phyloP scores from a whole-genome alignment of 192 early-diverging fungal genomes.

The Coemansia sp. region DNA sequence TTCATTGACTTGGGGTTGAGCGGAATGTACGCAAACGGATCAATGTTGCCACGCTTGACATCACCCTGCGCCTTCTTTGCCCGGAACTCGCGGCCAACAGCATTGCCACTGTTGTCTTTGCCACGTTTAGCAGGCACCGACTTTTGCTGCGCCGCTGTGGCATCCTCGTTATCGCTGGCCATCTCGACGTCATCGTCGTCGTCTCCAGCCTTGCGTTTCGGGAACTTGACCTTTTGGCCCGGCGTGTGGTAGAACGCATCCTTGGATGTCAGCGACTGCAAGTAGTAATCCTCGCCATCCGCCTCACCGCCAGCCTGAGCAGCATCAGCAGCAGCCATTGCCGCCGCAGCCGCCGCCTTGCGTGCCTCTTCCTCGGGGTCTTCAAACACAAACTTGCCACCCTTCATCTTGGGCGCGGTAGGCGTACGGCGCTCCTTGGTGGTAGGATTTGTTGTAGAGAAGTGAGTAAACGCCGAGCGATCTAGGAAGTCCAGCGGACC shows the following conservation, averaged over 20 bases:
- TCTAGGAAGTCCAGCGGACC: slow-evolving; percentile 92
- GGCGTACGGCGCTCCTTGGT: slow-evolving; percentile 42
- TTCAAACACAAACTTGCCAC: slow-evolving; percentile 84
- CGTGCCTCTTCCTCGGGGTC: slow-evolving; percentile 62
- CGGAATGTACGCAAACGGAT: slow-evolving; percentile 97
- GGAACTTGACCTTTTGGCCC: slow-evolving; percentile 88
- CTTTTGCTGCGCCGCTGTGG: slow-evolving; percentile 37
- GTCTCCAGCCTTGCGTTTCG: slow-evolving; percentile 67
- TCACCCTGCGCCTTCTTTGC: slow-evolving; percentile 90
- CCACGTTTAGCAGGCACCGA: slow-evolving; percentile 29
- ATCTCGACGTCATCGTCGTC: slow-evolving; percentile 65
- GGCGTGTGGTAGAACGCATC: slow-evolving; percentile 86
- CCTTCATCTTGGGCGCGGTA: slow-evolving; percentile 63
- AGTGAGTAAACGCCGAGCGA: slow-evolving; percentile 71
- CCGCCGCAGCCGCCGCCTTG: slow-evolving; percentile 31
- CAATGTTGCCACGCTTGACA: slow-evolving; percentile 82
- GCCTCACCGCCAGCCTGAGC: slow-evolving; percentile 37
- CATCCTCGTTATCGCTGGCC: slow-evolving; percentile 68
- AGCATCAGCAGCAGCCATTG: slow-evolving; percentile 22
- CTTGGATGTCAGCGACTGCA: slow-evolving; percentile 75
- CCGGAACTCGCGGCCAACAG: slow-evolving; percentile 70
- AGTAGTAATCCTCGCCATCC: slow-evolving; percentile 82
- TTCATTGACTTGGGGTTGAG: slow-evolving; percentile 62
- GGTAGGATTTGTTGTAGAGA: slow-evolving; percentile 57
- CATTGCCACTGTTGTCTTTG: slow-evolving; percentile 33